Evolutionary conservation across 129 eudicot genomes (phyloP), one percentile per base, ranked within the genome.

Genomic region (Smallanthus sonchifolius): DNA sequence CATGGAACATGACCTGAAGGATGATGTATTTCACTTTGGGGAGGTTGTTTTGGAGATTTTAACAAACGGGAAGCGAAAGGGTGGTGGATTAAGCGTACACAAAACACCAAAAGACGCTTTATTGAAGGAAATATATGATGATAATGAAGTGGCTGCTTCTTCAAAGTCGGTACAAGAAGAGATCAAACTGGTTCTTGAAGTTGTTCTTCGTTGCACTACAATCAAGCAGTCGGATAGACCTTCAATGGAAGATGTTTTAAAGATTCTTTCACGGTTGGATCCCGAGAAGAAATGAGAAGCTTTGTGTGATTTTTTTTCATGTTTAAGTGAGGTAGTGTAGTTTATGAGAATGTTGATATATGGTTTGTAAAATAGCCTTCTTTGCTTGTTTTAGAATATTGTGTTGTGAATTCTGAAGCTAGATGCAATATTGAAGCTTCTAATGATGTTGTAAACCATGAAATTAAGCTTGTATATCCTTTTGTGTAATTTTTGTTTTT

Each of bases 21-120:
- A 60, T 45, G 99, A 95, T 73, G 69, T 95, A 14, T 85, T 75
- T 81, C 77, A 73, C 79, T 95, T 91, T 44, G 99, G 99, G 19
- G 87, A 83, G 78, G 36, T 88, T 3, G 75, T 85, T 61, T 72
- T 95, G 66, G 94, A 95, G 78, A 81, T 87, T 24, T 75, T 91
- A 70, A 85, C 92, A 43, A 83, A 89, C 39, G 96, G 97, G 7
- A 87, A 80, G 81, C 62, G 84, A 75, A 80, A 68, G 73, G 83
- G 81, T 75, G 91, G 85, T 64, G 85, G 84, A 65, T 65, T 43
- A 56, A 83, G 70, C 64, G 6, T 74, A 7, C 73, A 71, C 36
- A 81, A 62, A 57, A 83, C 79, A 47, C 80, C 89, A 19, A 83
- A 73, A 56, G 99, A 88, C 63, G 76, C 64, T 67, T 82, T 88